Conservation (phyloP, 2,329 filamentous ascomycete genomes). For the Bimuria novae-zelandiae region DNA sequence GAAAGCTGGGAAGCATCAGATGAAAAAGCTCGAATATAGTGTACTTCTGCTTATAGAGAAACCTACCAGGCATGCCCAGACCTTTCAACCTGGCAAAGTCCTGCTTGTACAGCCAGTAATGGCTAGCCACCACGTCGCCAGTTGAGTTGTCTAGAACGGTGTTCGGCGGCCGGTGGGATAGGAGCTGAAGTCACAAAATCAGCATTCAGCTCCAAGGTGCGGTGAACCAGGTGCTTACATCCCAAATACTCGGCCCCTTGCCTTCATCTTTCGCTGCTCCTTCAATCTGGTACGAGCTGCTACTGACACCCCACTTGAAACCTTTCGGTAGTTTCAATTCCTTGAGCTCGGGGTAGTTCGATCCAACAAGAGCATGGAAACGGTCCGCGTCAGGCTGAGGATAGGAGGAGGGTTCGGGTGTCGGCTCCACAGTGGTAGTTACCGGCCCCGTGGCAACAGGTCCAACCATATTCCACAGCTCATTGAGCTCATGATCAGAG, state of each 20-base stretch:
- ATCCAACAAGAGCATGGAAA: conserved; percentile 51
- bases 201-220: no score
- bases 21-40: no score
- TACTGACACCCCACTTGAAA: conserved; percentile 52
- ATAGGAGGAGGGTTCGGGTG: conserved; percentile 49
- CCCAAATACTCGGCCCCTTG: conserved; percentile 45
- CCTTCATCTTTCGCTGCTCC: conserved; percentile 50
- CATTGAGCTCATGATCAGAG: conserved; percentile 52
- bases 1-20: no score
- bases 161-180: conserved; percentile 37
- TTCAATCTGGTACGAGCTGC: conserved; percentile 52
- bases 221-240: no score
- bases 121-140: conserved; percentile 57
- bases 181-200: no score
- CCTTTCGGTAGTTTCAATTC: conserved; percentile 35
- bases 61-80: no score
- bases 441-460: conserved; percentile 49
- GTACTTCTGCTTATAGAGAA: no score
- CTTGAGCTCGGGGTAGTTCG: conserved; percentile 37
- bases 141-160: conserved; percentile 38
- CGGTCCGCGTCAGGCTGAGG: conserved; percentile 41
- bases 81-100: conserved; percentile 14
- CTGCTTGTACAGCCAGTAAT: conserved; percentile 58
- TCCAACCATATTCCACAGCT: conserved; percentile 53
- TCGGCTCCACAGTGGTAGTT: conserved; percentile 50